Conservation (phyloP, 768 basidiomycete genomes). For the Mycena amicta region DNA sequence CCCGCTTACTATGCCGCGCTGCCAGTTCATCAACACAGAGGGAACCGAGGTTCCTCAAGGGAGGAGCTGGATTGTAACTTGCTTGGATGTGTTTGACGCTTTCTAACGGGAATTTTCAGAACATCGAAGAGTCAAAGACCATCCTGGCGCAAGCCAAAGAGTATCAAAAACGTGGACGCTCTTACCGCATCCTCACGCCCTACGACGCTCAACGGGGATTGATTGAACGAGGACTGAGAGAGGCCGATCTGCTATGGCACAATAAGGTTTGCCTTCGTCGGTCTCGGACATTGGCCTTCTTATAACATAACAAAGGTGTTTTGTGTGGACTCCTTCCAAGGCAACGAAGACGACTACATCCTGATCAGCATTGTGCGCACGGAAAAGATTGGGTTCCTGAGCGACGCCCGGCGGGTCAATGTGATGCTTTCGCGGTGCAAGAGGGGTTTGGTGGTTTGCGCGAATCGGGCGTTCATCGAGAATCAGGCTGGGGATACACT, state of each 20-base stretch:
- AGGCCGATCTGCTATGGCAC: too few species aligned
- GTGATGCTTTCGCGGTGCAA: constrained; percentile 79
- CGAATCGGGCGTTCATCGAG: constrained; percentile 55
- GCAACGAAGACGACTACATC: constrained; percentile 75
- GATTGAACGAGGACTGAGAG: constrained; percentile 56
- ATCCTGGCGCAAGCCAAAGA: constrained; percentile 46
- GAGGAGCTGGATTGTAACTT: constrained; percentile 42
- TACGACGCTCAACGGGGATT: constrained; percentile 68
- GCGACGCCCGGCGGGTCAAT: constrained; percentile 61
- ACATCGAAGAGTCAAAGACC: constrained; percentile 49
- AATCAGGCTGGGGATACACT: constrained; percentile 34
- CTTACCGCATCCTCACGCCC: constrained; percentile 69
- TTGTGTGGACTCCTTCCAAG: constrained; percentile 84
- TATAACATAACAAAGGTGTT: constrained; percentile 67
- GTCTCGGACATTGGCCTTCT: constrained; percentile 40
- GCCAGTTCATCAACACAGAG: constrained; percentile 57
- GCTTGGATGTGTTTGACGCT: background rate
- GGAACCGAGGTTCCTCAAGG: constrained; percentile 36
- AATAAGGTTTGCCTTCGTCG: too few species aligned
- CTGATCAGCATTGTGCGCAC: constrained; percentile 74
- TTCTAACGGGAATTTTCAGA: constrained; percentile 39
- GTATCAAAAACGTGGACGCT: constrained; percentile 39
- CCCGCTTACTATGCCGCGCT: constrained; percentile 39
- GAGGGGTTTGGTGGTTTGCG: constrained; percentile 65
- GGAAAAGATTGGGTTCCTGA: constrained; percentile 61